Evolutionary conservation across 768 basidiomycete genomes (phyloP).

Genomic region (Mycena capillaripes): DNA sequence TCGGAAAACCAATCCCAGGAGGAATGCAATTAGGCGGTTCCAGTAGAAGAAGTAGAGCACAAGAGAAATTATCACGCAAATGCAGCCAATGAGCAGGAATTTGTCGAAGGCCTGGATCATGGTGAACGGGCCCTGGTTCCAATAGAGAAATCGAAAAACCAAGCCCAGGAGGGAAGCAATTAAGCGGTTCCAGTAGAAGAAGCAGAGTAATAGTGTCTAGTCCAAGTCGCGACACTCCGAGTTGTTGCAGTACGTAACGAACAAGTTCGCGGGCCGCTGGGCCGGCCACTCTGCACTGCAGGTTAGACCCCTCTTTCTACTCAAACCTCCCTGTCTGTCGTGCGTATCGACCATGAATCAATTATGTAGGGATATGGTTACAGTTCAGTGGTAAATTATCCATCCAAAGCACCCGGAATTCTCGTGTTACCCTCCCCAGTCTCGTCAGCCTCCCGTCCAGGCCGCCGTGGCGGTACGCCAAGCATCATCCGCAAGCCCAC

Average conservation of each 20-base stretch:
- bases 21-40: conserved; percentile 84
- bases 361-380: conserved; percentile 19
- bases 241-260: too few relatives aligned
- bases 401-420: conserved; percentile 33
- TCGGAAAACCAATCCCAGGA: conserved; percentile 77
- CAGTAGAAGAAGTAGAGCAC: conserved; percentile 91
- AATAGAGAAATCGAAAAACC: neutral
- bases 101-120: conserved; percentile 64
- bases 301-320: too few relatives aligned
- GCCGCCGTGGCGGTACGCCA: conserved; percentile 59
- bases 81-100: conserved; percentile 74
- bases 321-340: too few relatives aligned
- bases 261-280: too few relatives aligned
- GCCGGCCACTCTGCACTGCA: too few relatives aligned
- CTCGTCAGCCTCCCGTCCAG: conserved; percentile 40
- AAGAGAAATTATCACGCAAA: conserved; percentile 67
- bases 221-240: too few relatives aligned
- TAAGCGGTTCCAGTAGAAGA: too few relatives aligned
- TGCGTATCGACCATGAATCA: neutral
- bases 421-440: conserved; percentile 13
- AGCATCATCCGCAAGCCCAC: conserved; percentile 64
- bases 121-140: neutral
- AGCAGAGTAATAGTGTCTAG: too few relatives aligned
- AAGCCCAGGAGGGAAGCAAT: too few relatives aligned
- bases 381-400: conserved; percentile 7